Percentiles rank a stretch among this genome's conserved stretches.
Conservation (phyloP, 768 basidiomycete species). For the Strobilomyces dryophilus region DNA sequence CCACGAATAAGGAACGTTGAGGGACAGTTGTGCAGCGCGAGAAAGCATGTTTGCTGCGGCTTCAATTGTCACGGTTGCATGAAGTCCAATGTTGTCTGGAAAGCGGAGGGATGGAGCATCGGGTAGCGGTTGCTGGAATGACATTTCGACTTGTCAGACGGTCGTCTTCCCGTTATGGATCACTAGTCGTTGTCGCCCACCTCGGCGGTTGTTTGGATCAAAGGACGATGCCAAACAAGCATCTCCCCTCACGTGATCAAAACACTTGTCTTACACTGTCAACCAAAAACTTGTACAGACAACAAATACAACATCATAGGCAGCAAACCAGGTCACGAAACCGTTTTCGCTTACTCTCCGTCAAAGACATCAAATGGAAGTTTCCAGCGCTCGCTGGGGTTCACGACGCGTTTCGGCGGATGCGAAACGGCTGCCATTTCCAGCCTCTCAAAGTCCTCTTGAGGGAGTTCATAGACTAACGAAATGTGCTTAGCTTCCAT, state of each 20-base stretch:
- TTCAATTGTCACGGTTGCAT: slow-evolving; percentile 53
- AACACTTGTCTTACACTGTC: too few species aligned
- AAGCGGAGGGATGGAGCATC: slow-evolving; percentile 68
- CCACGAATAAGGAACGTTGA: slow-evolving; percentile 63
- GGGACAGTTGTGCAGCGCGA: slow-evolving; percentile 54
- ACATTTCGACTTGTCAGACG: slow-evolving; percentile 12
- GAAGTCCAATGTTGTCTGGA: slow-evolving; percentile 60
- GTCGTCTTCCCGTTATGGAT: slow-evolving; percentile 15
- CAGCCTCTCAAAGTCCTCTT: slow-evolving; percentile 39
- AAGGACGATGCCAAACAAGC: slow-evolving; percentile 28
- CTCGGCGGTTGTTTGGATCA: slow-evolving; percentile 30
- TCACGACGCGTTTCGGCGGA: slow-evolving; percentile 48
- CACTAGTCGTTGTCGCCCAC: too few species aligned
- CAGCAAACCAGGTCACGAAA: background rate
- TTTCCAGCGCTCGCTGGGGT: slow-evolving; percentile 60
- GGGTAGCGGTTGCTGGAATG: slow-evolving; percentile 45
- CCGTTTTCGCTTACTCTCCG: slow-evolving; percentile 26
- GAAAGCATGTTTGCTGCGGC: slow-evolving; percentile 56
- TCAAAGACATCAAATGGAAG: slow-evolving; percentile 62
- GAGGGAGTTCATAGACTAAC: slow-evolving; percentile 32
- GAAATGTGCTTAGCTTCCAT: background rate
- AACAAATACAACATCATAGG: background rate
- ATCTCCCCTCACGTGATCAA: slow-evolving; percentile 5
- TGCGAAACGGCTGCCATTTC: slow-evolving; percentile 42
- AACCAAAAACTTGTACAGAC: background rate